These are phyloP conservation scores for Stygiomarasmius scandens DNA, from an alignment of 1,284 basidiomycete genomes.

Conservation along the genomic window DNA sequence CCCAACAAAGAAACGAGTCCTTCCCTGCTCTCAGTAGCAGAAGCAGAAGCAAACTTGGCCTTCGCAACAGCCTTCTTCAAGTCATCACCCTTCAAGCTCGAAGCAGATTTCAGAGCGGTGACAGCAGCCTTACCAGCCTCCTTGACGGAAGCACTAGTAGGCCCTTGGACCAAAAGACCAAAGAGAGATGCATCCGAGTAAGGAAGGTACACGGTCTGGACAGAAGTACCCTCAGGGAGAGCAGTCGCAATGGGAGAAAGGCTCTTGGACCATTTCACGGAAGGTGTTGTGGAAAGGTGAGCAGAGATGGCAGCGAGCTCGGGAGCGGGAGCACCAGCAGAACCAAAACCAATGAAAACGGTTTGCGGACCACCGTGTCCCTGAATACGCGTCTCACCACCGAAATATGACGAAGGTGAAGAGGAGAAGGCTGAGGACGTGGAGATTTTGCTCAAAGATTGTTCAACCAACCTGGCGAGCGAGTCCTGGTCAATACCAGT, in stretches of 20 bases:
- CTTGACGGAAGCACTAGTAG: constrained; percentile 60
- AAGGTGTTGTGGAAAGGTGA: constrained; percentile 70
- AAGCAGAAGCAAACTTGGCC: constrained; percentile 84
- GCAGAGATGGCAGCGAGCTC: constrained; percentile 80
- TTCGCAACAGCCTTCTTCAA: constrained; percentile 82
- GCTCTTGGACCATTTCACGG: constrained; percentile 86
- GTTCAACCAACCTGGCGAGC: constrained; percentile 74
- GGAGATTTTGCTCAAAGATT: constrained; percentile 58
- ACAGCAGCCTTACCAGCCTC: constrained; percentile 69
- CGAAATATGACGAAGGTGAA: constrained; percentile 70
- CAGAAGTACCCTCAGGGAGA: constrained; percentile 57
- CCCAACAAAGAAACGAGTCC: constrained; percentile 67
- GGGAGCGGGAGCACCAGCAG: constrained; percentile 59
- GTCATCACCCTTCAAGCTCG: constrained; percentile 65
- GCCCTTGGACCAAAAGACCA: constrained; percentile 75
- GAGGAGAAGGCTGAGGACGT: constrained; percentile 43
- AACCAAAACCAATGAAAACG: constrained; percentile 82
- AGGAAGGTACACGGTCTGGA: constrained; percentile 75
- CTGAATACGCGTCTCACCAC: constrained; percentile 80
- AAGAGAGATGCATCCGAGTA: constrained; percentile 92
- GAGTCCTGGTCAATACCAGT: constrained; percentile 79
- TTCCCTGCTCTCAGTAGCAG: constrained; percentile 68
- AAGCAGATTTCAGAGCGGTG: constrained; percentile 62
- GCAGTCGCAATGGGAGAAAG: constrained; percentile 65
- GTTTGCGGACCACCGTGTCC: constrained; percentile 69